Conservation (phyloP, 2,329 filamentous ascomycete species). For the Sarocladiaceae sp. region DNA sequence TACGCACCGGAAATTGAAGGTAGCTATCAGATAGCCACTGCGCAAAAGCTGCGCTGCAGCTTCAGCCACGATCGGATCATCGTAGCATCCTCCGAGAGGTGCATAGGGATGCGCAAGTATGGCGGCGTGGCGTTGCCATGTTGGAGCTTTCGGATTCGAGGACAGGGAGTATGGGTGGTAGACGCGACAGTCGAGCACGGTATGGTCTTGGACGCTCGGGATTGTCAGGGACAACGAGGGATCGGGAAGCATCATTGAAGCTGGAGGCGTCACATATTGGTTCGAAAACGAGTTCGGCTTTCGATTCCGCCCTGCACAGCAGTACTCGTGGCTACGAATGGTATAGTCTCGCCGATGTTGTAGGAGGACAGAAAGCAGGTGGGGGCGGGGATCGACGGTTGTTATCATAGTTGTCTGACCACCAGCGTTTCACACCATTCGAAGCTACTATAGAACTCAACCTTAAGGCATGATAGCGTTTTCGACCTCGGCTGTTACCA, state of each 20-base stretch:
- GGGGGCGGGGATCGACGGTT: no score
- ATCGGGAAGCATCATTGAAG: conserved; percentile 38
- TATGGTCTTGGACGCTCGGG: conserved; percentile 78
- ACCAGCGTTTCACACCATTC: no score
- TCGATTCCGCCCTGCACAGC: no score
- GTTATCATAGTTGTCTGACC: no score
- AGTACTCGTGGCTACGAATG: not conserved
- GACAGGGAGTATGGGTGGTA: conserved; percentile 61
- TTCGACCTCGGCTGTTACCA: no score
- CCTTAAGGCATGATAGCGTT: no score
- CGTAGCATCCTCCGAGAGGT: conserved; percentile 77
- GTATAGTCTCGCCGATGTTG: not conserved
- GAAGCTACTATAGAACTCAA: no score
- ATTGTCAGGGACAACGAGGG: conserved; percentile 67
- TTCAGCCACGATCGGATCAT: conserved; percentile 74
- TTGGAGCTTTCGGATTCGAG: conserved; percentile 23
- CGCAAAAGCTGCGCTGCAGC: conserved; percentile 62
- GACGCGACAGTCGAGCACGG: conserved; percentile 72
- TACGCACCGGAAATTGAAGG: conserved; percentile 84
- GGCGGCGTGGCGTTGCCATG: conserved; percentile 47
- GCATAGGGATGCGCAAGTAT: conserved; percentile 90
- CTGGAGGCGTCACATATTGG: not conserved
- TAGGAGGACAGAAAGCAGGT: not conserved
- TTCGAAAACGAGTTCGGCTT: not conserved
- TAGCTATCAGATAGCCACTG: conserved; percentile 70